phyloP scores from a whole-genome alignment of 2,329 filamentous ascomycete genomes.

The Didymella arachidicola region DNA sequence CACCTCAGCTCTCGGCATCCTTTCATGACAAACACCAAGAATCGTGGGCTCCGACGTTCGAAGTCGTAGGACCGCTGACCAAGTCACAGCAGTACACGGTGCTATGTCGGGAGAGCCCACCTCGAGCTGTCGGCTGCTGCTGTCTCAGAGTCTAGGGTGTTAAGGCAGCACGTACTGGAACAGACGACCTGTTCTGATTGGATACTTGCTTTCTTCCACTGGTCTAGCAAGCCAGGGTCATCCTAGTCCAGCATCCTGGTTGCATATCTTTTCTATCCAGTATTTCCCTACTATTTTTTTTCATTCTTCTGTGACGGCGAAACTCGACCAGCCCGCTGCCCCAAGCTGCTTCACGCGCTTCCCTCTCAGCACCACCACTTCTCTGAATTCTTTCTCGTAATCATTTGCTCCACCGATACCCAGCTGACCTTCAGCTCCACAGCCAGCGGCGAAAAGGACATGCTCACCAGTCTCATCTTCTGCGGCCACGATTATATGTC shows the following conservation, averaged over 20 bases:
- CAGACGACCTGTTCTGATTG: neutral
- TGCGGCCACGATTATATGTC: constrained; percentile 41
- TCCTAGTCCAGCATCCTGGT: neutral
- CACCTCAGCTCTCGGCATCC: neutral
- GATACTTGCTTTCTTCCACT: neutral
- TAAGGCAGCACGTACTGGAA: neutral
- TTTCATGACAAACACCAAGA: constrained; percentile 24
- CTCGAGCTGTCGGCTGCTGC: constrained; percentile 3
- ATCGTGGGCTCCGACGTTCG: constrained; percentile 25
- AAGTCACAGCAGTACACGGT: neutral
- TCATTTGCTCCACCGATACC: constrained; percentile 21
- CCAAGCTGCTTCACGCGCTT: constrained; percentile 29
- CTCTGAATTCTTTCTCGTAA: constrained; percentile 33
- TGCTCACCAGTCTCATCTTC: constrained; percentile 1
- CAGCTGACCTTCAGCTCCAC: constrained; percentile 36
- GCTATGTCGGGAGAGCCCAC: constrained; percentile 1
- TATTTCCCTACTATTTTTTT: no score
- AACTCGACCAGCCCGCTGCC: constrained; percentile 41
- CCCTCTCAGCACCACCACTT: constrained; percentile 31
- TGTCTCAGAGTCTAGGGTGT: constrained; percentile 3
- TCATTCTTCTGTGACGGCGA: constrained; percentile 19
- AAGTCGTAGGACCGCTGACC: constrained; percentile 24
- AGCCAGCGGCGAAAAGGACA: constrained; percentile 39
- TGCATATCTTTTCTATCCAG: neutral
- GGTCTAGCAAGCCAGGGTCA: neutral